Conservation (phyloP, 1,284 basidiomycete species). For the Earliella scabrosa region DNA sequence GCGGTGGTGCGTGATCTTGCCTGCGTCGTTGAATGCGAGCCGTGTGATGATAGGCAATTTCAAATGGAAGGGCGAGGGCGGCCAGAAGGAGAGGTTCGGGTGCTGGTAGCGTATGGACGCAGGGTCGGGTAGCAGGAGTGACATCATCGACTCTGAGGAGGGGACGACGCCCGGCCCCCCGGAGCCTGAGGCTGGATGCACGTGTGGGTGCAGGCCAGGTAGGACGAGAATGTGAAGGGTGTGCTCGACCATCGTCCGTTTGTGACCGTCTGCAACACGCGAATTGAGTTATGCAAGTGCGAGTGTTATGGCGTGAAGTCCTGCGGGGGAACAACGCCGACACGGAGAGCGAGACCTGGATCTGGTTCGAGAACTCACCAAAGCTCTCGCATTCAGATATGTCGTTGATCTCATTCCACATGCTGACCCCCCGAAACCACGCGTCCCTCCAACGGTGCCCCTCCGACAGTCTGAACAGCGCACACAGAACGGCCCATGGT, state of each 20-base stretch:
- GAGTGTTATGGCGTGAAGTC: no score
- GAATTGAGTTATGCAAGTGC: neutral
- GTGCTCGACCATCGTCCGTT: constrained; percentile 72
- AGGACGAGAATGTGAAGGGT: constrained; percentile 44
- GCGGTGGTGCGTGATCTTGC: constrained; percentile 71
- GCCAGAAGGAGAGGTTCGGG: constrained; percentile 50
- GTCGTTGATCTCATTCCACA: constrained; percentile 76
- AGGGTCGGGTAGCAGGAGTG: constrained; percentile 32
- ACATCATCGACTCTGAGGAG: constrained; percentile 14
- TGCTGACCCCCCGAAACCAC: constrained; percentile 60
- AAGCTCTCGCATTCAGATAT: constrained; percentile 77
- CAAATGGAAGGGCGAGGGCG: constrained; percentile 71
- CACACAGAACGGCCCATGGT: constrained; percentile 61
- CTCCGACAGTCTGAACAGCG: constrained; percentile 53
- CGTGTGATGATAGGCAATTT: constrained; percentile 69
- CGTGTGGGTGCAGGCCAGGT: constrained; percentile 38
- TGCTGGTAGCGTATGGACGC: constrained; percentile 13
- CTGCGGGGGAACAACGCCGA: no score
- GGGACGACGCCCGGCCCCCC: neutral
- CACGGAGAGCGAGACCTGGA: neutral
- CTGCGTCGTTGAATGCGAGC: constrained; percentile 76
- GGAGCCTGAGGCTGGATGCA: neutral
- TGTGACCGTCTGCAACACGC: constrained; percentile 60
- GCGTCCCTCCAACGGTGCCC: constrained; percentile 35
- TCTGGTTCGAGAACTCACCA: constrained; percentile 48